Base-by-base conservation (phyloP, 805 yeast species). In the Metschnikowia anglica region DNA sequence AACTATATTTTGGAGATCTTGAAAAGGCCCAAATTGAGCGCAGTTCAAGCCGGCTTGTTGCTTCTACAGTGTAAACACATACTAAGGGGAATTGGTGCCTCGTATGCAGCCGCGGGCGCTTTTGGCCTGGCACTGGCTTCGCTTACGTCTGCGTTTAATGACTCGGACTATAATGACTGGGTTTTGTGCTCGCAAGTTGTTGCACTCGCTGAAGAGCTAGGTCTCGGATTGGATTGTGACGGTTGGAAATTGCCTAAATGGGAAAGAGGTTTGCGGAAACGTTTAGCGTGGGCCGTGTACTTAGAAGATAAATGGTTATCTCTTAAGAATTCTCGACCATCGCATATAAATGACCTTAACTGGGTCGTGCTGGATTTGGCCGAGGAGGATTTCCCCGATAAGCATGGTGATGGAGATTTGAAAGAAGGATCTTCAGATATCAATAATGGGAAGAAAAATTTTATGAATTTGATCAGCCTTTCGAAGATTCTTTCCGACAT, bases 211-310 rank as follows among this genome's bases (percentile, higher is more conserved):
- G 97, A 91, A 62, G 96, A 91, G 53, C 68, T 91, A 13, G 97
- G 98, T 0, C 68, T 91, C 9, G 96, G 96, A 0, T 71, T 88
- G n/a, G 91, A 90, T 58, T 90, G 97, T 56, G 81, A 84, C 44
- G 78, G 76, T 50, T 91, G 99, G 99, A 82, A 85, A 55, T 66
- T 91, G 26, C 98, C 98, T 0, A 83, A 84, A 54, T 93, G 98
- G 98, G 99, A 91, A 59, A 73, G 95, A 38, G 95, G 95, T 5
- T 66, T 91, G 37, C 73, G 99, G 39, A 78, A 88, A 53, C 72
- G 98, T 45, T 65, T 91, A 37, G 96, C 97, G 0, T 91, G 99
- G 98, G 97, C 97, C 0, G 93, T 89, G 1, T 91, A 80, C 72
- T 71, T 85, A 39, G 95, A 89, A 61, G 97, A 89, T 57, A 88